A percentile compares a stretch with the other conserved stretches of the same genome.
Conservation (phyloP, 768 basidiomycete species). For the Gautieria morchelliformis region DNA sequence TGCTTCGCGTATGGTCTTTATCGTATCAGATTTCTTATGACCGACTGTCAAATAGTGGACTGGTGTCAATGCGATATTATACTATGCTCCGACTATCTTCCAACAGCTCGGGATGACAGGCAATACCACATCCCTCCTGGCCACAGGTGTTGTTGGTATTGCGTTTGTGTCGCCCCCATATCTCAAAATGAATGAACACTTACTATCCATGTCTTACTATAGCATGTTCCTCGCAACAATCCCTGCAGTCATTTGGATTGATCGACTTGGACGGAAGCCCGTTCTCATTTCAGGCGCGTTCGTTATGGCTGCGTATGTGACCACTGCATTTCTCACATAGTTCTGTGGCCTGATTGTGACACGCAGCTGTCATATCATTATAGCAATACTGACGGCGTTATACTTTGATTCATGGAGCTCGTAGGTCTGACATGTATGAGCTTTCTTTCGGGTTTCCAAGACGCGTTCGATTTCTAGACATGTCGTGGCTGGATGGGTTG, state of each 20-base stretch:
- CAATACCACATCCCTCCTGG: slow-evolving; percentile 46
- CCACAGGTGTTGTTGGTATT: slow-evolving; percentile 70
- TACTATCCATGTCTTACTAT: not conserved
- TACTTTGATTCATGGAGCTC: slow-evolving; percentile 45
- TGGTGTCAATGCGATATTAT: slow-evolving; percentile 39
- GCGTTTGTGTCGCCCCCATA: slow-evolving; percentile 35
- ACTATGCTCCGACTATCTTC: slow-evolving; percentile 72
- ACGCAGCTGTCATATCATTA: slow-evolving; percentile 54
- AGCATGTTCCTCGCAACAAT: slow-evolving; percentile 73
- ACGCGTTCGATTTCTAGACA: not conserved
- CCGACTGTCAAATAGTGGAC: slow-evolving; percentile 17
- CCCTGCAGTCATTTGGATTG: slow-evolving; percentile 75
- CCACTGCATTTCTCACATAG: not conserved
- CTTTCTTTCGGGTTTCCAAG: not conserved
- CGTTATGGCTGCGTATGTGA: slow-evolving; percentile 50
- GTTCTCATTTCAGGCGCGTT: slow-evolving; percentile 66
- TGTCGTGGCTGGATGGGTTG: slow-evolving; percentile 61
- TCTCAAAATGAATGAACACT: not conserved
- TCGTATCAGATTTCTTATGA: not conserved
- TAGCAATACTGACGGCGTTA: slow-evolving; percentile 54
- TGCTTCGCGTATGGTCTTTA: slow-evolving; percentile 37
- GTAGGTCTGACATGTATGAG: slow-evolving; percentile 24
- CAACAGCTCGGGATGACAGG: slow-evolving; percentile 47
- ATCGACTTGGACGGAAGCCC: slow-evolving; percentile 66
- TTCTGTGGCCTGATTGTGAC: slow-evolving; percentile 9